phyloP scores from a whole-genome alignment of 2,329 filamentous ascomycete genomes.

The Teratosphaeria pseudoeucalypti region DNA sequence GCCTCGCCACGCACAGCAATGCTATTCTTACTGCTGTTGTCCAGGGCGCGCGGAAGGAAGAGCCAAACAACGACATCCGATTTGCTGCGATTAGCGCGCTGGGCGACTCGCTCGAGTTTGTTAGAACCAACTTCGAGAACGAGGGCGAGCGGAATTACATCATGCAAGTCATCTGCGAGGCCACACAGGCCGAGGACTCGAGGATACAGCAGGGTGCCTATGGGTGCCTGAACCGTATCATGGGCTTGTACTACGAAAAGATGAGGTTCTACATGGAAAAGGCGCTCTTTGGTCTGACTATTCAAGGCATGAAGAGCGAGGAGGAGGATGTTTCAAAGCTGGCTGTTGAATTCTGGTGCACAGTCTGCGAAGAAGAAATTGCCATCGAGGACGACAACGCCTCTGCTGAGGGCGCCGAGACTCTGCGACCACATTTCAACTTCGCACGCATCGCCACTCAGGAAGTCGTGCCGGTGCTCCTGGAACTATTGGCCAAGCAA shows the following conservation, averaged over 20 bases:
- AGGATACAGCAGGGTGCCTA: slow-evolving; percentile 94
- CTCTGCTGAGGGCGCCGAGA: slow-evolving; percentile 58
- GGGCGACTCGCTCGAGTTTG: slow-evolving; percentile 93
- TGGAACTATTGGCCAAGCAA: slow-evolving; percentile 85
- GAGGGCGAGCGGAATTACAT: slow-evolving; percentile 99
- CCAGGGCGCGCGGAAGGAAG: slow-evolving; percentile 93
- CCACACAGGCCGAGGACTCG: slow-evolving; percentile 83
- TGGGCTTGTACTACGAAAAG: slow-evolving; percentile 97
- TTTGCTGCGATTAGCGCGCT: slow-evolving; percentile 87
- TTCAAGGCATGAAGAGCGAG: slow-evolving; percentile 95
- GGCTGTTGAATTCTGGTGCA: slow-evolving; percentile 98
- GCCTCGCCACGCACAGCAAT: slow-evolving; percentile 80
- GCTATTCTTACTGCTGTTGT: slow-evolving; percentile 96
- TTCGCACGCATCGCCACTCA: slow-evolving; percentile 86
- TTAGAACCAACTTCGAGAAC: slow-evolving; percentile 96
- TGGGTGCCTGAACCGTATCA: slow-evolving; percentile 95
- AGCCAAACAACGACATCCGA: slow-evolving; percentile 81
- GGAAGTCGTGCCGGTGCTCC: slow-evolving; percentile 86
- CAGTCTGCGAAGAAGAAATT: slow-evolving; percentile 98
- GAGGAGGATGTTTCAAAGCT: slow-evolving; percentile 98
- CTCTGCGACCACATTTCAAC: slow-evolving; percentile 86
- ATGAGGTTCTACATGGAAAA: slow-evolving; percentile 99
- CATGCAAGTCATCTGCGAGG: slow-evolving; percentile 99
- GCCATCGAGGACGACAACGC: slow-evolving; percentile 95
- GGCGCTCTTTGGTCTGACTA: slow-evolving; percentile 91